phyloP scores from a whole-genome alignment of 495 filamentous ascomycete genomes.

The Neurospora sp. region DNA sequence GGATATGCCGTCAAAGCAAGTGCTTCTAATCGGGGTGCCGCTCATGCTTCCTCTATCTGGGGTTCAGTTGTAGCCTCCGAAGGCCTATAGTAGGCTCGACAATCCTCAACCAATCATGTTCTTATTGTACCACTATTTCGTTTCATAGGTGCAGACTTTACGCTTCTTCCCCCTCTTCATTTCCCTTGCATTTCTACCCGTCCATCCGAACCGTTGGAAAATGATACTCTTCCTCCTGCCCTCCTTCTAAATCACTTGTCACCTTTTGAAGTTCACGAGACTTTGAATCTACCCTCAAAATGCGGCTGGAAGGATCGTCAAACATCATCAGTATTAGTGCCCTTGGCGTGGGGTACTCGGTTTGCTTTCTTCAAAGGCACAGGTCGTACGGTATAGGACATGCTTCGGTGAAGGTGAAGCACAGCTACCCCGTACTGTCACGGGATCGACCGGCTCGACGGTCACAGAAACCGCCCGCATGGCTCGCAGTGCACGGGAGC shows the following conservation, averaged over 20 bases:
- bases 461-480: neutral
- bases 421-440: neutral
- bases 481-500: neutral
- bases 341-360: neutral
- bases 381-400: neutral
- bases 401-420: neutral
- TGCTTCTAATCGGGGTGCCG: neutral
- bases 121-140: neutral
- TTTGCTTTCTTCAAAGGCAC: neutral
- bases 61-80: neutral
- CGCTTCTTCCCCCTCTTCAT: neutral
- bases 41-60: neutral
- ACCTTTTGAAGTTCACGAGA: neutral
- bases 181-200: neutral
- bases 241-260: neutral
- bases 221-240: neutral
- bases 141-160: neutral
- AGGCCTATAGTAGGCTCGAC: neutral
- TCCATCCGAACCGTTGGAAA: neutral
- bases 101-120: neutral
- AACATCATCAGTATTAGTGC: neutral
- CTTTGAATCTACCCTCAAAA: neutral
- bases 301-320: neutral
- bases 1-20: neutral
- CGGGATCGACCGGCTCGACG: neutral